Percentiles rank a stretch among this genome's conserved stretches.
Evolutionary conservation across 805 yeast genomes (phyloP).

Genomic region (Candida anglica): DNA sequence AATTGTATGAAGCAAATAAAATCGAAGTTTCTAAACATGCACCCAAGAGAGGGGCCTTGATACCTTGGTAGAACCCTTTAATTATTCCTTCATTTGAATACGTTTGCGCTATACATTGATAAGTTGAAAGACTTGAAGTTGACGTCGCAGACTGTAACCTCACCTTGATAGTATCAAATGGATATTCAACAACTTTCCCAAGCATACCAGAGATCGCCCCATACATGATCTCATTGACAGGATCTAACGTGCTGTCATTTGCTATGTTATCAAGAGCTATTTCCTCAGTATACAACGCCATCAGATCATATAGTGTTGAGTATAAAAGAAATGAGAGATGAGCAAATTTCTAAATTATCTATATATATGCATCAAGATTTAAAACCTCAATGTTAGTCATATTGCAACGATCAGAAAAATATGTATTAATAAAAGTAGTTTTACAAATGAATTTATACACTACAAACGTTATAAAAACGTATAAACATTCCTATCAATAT

Average conservation of each 20-base stretch:
- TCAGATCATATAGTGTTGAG: too few relatives aligned
- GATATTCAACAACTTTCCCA: slow-evolving; percentile 85
- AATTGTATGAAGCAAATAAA: slow-evolving; percentile 63
- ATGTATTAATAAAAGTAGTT: too few relatives aligned
- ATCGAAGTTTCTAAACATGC: slow-evolving; percentile 89
- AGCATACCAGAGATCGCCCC: slow-evolving; percentile 72
- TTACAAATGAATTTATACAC: too few relatives aligned
- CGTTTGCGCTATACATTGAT: slow-evolving; percentile 62
- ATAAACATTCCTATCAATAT: slow-evolving; percentile 2
- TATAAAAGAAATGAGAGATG: too few relatives aligned
- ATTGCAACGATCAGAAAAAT: too few relatives aligned
- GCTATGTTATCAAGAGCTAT: slow-evolving; percentile 1
- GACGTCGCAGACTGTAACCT: slow-evolving; percentile 62
- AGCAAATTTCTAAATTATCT: too few relatives aligned
- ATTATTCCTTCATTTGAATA: slow-evolving; percentile 62
- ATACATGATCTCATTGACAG: slow-evolving; percentile 37
- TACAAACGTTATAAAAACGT: too few relatives aligned
- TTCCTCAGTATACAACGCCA: slow-evolving; percentile 3
- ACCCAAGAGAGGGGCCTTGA: slow-evolving; percentile 79
- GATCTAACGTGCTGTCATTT: slow-evolving; percentile 7
- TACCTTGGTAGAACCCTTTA: slow-evolving; percentile 74
- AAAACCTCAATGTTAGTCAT: too few relatives aligned
- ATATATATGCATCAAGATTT: too few relatives aligned
- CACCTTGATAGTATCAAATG: slow-evolving; percentile 91
- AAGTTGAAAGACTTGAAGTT: slow-evolving; percentile 52